Evolutionary conservation across 2,329 filamentous ascomycete genomes (phyloP).

Genomic region (Talaromyces sp.): DNA sequence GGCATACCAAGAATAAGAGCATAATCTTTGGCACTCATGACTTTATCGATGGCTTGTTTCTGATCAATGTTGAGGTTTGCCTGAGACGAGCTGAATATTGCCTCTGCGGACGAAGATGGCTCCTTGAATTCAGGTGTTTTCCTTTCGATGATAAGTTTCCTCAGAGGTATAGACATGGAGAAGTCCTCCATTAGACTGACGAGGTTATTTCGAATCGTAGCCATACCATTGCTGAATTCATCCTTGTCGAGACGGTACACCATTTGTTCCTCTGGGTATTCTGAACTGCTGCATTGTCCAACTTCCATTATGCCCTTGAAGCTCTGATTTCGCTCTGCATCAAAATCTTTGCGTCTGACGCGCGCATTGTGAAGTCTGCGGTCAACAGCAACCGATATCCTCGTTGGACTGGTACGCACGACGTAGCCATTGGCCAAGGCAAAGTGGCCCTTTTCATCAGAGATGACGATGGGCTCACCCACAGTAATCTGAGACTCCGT

Average conservation of each 20-base stretch:
- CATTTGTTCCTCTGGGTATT: slow-evolving; percentile 50
- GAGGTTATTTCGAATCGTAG: slow-evolving; percentile 87
- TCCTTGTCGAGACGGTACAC: slow-evolving; percentile 91
- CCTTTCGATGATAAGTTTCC: slow-evolving; percentile 76
- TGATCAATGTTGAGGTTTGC: slow-evolving; percentile 83
- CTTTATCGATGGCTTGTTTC: slow-evolving; percentile 79
- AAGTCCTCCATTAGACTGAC: slow-evolving; percentile 83
- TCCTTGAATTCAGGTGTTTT: slow-evolving; percentile 70
- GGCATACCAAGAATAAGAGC: slow-evolving; percentile 98
- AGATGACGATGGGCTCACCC: slow-evolving; percentile 93
- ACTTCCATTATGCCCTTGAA: slow-evolving; percentile 94
- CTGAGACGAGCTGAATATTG: slow-evolving; percentile 53
- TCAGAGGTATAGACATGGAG: slow-evolving; percentile 67
- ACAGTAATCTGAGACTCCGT: slow-evolving; percentile 81
- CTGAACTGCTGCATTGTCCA: slow-evolving; percentile 49
- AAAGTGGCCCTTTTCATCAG: slow-evolving; percentile 92
- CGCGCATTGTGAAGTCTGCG: slow-evolving; percentile 83
- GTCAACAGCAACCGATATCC: slow-evolving; percentile 86
- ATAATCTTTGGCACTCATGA: slow-evolving; percentile 93
- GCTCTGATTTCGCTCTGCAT: slow-evolving; percentile 72
- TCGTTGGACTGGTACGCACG: slow-evolving; percentile 67
- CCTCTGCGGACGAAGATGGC: slow-evolving; percentile 58
- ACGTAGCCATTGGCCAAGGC: slow-evolving; percentile 91
- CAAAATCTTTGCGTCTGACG: slow-evolving; percentile 70
- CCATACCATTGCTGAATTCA: slow-evolving; percentile 98